Conservation (phyloP, 2,329 filamentous ascomycete species). For the Raffaelea albimanens region DNA sequence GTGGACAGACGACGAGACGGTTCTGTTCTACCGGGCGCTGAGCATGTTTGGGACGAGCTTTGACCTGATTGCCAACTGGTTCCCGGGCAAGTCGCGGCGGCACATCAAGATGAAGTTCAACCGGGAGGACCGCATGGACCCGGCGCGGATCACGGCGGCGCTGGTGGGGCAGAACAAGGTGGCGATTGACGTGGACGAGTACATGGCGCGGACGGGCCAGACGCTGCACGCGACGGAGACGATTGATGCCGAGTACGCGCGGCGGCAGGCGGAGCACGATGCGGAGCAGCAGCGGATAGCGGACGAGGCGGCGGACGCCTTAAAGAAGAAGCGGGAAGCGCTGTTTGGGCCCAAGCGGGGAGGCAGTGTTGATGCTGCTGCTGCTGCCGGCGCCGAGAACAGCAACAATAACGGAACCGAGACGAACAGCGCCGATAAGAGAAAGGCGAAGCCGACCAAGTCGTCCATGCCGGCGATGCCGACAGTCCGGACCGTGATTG, state of each 20-base stretch:
- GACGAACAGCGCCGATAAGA: too few relatives aligned
- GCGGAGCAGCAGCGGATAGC: conserved; percentile 33
- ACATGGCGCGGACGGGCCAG: conserved; percentile 41
- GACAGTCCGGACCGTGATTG: too few relatives aligned
- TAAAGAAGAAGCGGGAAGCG: conserved; percentile 37
- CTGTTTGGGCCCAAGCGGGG: conserved; percentile 26
- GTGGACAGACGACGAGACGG: conserved; percentile 64
- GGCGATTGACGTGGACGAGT: conserved; percentile 51
- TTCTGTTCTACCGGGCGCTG: conserved; percentile 66
- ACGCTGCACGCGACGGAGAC: conserved; percentile 46
- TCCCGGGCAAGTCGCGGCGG: conserved; percentile 59
- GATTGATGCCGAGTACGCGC: conserved; percentile 43
- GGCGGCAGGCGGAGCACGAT: conserved; percentile 32
- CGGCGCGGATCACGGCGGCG: conserved; percentile 52
- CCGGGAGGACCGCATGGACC: conserved; percentile 62
- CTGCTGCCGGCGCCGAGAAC: too few relatives aligned
- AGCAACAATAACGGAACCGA: too few relatives aligned
- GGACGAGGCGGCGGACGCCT: conserved; percentile 38
- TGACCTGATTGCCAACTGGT: conserved; percentile 68
- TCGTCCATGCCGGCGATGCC: too few relatives aligned
- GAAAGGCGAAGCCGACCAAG: too few relatives aligned
- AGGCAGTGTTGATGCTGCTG: background rate
- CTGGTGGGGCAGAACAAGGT: conserved; percentile 51
- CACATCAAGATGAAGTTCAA: conserved; percentile 78
- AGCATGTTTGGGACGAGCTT: conserved; percentile 77